Evolutionary conservation across 345 rosid genomes (phyloP).

Genomic region (Gynandropsis gynandra): DNA sequence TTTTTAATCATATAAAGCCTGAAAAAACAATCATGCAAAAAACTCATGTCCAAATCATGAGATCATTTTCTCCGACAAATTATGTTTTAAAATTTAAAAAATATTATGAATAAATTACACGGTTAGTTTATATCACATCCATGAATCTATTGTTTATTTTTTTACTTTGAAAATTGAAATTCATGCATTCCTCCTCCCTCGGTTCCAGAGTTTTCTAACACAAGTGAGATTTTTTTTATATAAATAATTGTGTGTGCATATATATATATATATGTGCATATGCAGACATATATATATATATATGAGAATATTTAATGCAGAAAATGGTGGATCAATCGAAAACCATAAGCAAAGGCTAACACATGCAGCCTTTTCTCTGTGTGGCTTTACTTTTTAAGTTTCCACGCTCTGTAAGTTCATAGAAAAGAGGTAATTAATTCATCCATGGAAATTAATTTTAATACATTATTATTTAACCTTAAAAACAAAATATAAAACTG

Average conservation of each 20-base stretch:
- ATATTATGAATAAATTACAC: too few species aligned
- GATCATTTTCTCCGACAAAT: too few species aligned
- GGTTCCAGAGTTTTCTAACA: slow-evolving; percentile 27
- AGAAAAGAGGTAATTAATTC: neutral
- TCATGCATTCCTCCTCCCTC: slow-evolving; percentile 34
- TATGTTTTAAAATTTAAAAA: too few species aligned
- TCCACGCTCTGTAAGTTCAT: slow-evolving; percentile 45
- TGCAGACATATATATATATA: too few species aligned
- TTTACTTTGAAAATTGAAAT: too few species aligned
- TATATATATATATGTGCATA: neutral
- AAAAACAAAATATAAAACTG: slow-evolving; percentile 6
- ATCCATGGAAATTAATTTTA: slow-evolving; percentile 4
- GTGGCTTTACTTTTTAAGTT: slow-evolving; percentile 52
- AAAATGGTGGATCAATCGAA: slow-evolving; percentile 21
- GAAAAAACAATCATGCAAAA: too few species aligned
- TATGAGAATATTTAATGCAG: slow-evolving; percentile 11
- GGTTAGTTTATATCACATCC: neutral
- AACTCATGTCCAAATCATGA: too few species aligned
- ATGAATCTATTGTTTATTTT: too few species aligned
- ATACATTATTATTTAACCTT: neutral
- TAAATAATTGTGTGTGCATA: too few species aligned
- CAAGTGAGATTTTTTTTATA: slow-evolving; percentile 1
- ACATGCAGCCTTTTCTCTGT: slow-evolving; percentile 29
- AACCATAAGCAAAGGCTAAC: slow-evolving; percentile 13
- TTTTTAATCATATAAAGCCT: too few species aligned